These are phyloP conservation scores for Phaeosphaeriaceae sp. DNA, from an alignment of 2,329 filamentous ascomycete species.

Conservation along the genomic window DNA sequence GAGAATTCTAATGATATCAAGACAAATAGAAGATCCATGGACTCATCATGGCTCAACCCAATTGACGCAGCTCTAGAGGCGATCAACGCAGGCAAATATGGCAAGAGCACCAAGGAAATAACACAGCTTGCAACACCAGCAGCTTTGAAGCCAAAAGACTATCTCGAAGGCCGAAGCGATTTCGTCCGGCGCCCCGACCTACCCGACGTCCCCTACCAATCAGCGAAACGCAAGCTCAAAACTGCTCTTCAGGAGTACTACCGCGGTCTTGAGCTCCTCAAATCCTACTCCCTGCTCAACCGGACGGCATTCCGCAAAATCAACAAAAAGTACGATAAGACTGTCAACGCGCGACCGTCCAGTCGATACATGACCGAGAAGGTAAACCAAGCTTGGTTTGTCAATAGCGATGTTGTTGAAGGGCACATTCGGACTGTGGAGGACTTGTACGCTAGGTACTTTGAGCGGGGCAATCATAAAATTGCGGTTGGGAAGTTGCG, in stretches of 20 bases:
- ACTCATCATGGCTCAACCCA: conserved; percentile 35
- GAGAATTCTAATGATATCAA: conserved; percentile 23
- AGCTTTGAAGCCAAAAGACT: conserved; percentile 48
- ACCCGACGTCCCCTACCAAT: conserved; percentile 76
- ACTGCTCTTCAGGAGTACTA: conserved; percentile 92
- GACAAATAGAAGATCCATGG: conserved; percentile 17
- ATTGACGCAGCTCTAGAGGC: conserved; percentile 53
- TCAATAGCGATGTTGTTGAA: conserved; percentile 85
- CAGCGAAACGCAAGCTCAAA: conserved; percentile 91
- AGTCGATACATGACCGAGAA: conserved; percentile 88
- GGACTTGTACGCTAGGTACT: conserved; percentile 92
- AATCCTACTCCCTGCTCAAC: conserved; percentile 89
- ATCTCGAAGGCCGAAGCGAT: conserved; percentile 48
- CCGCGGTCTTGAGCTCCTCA: conserved; percentile 86
- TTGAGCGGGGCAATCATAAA: conserved; percentile 92
- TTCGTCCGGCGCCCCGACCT: conserved; percentile 49
- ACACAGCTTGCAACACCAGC: conserved; percentile 45
- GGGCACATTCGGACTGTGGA: conserved; percentile 80
- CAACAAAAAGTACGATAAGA: conserved; percentile 98
- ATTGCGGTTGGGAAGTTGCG: conserved; percentile 87
- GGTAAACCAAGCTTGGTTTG: conserved; percentile 89
- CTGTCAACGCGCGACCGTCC: conserved; percentile 76
- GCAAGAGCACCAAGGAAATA: conserved; percentile 61
- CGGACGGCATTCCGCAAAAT: conserved; percentile 94
- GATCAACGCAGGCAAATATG: conserved; percentile 54